Evolutionary conservation across 2,329 filamentous ascomycete genomes (phyloP), one percentile per base, ranked within the genome.

Genomic region (Phaeoacremonium minimum): DNA sequence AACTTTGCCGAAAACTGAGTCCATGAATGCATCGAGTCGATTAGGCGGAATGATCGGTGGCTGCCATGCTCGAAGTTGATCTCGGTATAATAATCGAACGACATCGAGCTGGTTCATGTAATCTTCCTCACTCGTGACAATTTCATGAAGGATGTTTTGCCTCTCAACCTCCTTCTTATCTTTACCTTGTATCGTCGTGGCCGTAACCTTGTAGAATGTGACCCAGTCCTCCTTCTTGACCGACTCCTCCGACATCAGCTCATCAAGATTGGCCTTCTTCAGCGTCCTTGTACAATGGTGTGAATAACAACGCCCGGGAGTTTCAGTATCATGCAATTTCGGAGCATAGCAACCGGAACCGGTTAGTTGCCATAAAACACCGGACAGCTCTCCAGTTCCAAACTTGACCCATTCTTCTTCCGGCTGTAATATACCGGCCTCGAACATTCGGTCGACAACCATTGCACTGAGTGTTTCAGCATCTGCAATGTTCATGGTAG

Each of bases 401-500:
- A 97, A 90, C 55, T 94, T 96, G 46, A 98, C 84, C 93, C 94
- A 98, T 64, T 98, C 94, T 59, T 98, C 93, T 20, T 96, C 91
- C 12, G 83, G 82, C 5, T 94, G 69, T 19, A 98, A 66, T 9
- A 88, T 87, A 28, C 82, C 83, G 7, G 83, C 80, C 16, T 77
- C 73, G 46, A 91, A 77, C 87, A 98, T 93, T 32, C 83, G 77
- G 37, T 80, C 71, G 3, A 95, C 81, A 1, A 95, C 86, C 28
- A 79, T 80, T 40, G 78, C 76, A 43, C 87, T 87, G 35, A 98
- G 70, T 1, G 83, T 84, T 57, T 98, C 93, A 1, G 93, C 93
- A 67, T 98, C 94, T 6, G 91, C 90, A 29, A 93, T 91, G 50
- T 98, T 97, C 88, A 98, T 96, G 1, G 89, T 98, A 1, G 93